Base-by-base conservation (phyloP, 2,329 filamentous ascomycete genomes). In the Raffaelea arxii region DNA sequence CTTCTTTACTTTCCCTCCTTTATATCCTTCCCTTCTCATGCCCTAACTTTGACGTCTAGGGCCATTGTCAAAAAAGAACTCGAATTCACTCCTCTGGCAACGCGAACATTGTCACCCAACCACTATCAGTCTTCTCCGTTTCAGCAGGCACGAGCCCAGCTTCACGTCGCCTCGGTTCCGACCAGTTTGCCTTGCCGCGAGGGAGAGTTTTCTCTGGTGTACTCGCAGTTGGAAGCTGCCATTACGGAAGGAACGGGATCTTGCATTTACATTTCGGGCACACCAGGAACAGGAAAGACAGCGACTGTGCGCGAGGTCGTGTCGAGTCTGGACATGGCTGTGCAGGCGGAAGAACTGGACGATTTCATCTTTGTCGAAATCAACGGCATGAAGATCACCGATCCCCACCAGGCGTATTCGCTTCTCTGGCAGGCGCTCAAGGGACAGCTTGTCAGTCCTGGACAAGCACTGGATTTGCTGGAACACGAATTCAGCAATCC, bases 341-440 rank as follows among this genome's bases (percentile, higher is more conserved):
- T 97, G 1, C 75, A 80, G 41, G 81, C 84, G 7, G 92, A 98
- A 58, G 91, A 97, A 64, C 75, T 98, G 37, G 92, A 98, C 58
- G 91, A 97, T 61, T 98, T 98, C 64, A 94, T 96, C 49, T 98
- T 98, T 56, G 90, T 98, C 51, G 92, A 98, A 64, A 97, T 98
- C 67, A 98, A 98, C 64, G 94, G 92, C 55, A 97, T 98, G 92
- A 98, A 98, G 69, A 90, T 98, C 56, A 94, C 92, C 0, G 92
- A 98, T 61, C 91, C 92, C 1, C 90, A 97, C 59, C 92, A 98
- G 63, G 90, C 92, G 0, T 98, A 98, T 64, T 84, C 87, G 2
- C 68, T 98, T 19, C 75, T 98, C 2, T 98, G 94, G 94, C 89
- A 98, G 67, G 91, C 92, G 1, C 71, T 98, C 50, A 91, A 91